Base-by-base conservation (phyloP, 352 stramenopile species). In the Phytophthora hibernalis region DNA sequence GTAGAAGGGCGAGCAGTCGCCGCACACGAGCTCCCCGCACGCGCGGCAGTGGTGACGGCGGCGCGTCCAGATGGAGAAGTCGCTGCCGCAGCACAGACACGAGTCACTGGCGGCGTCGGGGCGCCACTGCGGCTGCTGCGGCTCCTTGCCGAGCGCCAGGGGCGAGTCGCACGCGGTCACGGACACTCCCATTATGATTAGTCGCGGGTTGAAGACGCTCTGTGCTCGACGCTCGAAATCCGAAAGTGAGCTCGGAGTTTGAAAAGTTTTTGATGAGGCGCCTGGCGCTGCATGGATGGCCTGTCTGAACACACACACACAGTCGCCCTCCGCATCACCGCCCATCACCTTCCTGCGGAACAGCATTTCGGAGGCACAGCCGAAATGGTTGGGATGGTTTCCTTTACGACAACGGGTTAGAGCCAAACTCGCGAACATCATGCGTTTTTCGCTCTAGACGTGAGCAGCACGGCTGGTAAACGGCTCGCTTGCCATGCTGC, bases 1-100 rank as follows among this genome's bases (percentile, higher is more conserved):
- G 26, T 61, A 82, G 67, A 81, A 89, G 12, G 85, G 87, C 22
- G 76, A 89, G 76, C 87, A 95, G 20, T 87, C 77, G 33, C 60
- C 80, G 59, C 87, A 95, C 12, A 95, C 87, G 13, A 95, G 79
- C 58, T 92, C 80, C 6, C 85, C 85, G 52, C 87, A 95, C 0
- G 85, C 84, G 51, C 85, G 82, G 74, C 87, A 95, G 73, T 92
- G 85, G 74, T 95, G 86, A 57, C 85, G 86, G 37, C 85, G 85
- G 10, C 81, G 79, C 35, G 65, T 79, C 77, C 82, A 92, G 52
- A 91, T 80, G 54, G 83, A 90, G 76, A 94, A 94, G 50, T 79
- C 59, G 52, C 80, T 70, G 43, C 79, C 70, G 65, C 86, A 94
- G 71, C 81, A 86, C 20, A 88, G 69, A 49, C 86, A 94, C 57